A percentile compares a stretch with the other conserved stretches of the same genome.
Evolutionary conservation across 1,284 basidiomycete genomes (phyloP).

Genomic region (Puccinia triticina): DNA sequence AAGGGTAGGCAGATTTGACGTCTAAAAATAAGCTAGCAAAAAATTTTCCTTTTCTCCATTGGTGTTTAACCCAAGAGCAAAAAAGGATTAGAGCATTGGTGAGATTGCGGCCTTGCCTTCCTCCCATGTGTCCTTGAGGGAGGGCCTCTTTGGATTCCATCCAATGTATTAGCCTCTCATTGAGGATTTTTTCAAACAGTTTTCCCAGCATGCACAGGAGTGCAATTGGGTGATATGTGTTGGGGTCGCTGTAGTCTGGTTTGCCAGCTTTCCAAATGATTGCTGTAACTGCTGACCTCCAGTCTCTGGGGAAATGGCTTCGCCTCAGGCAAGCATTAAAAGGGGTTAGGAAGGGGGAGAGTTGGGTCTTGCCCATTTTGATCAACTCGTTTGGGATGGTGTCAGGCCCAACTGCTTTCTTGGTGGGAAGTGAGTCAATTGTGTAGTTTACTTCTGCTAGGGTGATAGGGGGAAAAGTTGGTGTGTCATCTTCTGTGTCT

Average conservation of each 20-base stretch:
- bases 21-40: too few species aligned
- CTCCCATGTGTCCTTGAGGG: not conserved
- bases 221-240: slow-evolving; percentile 15
- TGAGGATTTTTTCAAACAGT: slow-evolving; percentile 27
- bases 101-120: not conserved
- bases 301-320: slow-evolving; percentile 1
- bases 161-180: slow-evolving; percentile 6
- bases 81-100: slow-evolving; percentile 4
- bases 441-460: not conserved
- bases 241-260: slow-evolving; percentile 8
- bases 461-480: slow-evolving; percentile 2
- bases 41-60: slow-evolving; percentile 17
- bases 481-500: too few species aligned
- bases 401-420: too few species aligned
- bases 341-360: slow-evolving; percentile 10
- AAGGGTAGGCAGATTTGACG: slow-evolving; percentile 37
- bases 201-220: slow-evolving; percentile 17
- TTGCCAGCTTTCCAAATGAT: slow-evolving; percentile 21
- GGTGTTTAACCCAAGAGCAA: not conserved
- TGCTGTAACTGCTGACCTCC: slow-evolving; percentile 8
- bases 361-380: not conserved
- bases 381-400: too few species aligned
- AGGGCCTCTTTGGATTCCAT: not conserved
- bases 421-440: too few species aligned
- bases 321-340: not conserved